Conservation (phyloP, 345 rosid species). For the Luvunga scandens region DNA sequence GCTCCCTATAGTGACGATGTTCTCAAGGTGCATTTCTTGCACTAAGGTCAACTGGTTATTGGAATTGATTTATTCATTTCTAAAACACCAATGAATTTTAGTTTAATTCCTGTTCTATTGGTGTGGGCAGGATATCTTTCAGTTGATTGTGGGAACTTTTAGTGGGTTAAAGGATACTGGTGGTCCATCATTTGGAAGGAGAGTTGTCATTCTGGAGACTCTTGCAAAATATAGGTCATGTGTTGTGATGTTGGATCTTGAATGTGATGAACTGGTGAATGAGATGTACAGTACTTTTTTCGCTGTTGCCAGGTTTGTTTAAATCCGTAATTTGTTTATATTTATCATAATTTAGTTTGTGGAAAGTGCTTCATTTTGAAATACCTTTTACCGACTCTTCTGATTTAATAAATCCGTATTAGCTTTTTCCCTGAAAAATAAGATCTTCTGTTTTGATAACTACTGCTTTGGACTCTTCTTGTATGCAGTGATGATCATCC, state of each 20-base stretch:
- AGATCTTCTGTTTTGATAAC: neutral
- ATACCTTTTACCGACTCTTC: neutral
- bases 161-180: constrained; percentile 74
- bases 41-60: constrained; percentile 11
- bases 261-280: constrained; percentile 86
- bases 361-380: neutral
- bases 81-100: neutral
- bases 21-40: constrained; percentile 58
- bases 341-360: constrained; percentile 2
- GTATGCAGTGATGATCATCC: constrained; percentile 91
- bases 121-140: constrained; percentile 71
- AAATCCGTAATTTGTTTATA: neutral
- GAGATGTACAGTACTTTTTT: constrained; percentile 90
- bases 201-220: constrained; percentile 90
- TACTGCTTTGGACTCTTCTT: constrained; percentile 12
- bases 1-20: constrained; percentile 85
- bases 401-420: neutral
- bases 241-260: constrained; percentile 97
- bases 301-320: constrained; percentile 81
- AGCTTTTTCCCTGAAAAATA: neutral
- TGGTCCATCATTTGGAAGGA: constrained; percentile 92
- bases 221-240: constrained; percentile 95
- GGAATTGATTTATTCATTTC: constrained; percentile 1
- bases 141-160: constrained; percentile 79
- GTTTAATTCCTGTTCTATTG: constrained; percentile 21